Conservation (phyloP, 768 basidiomycete genomes). For the Boletus eberwhitei region DNA sequence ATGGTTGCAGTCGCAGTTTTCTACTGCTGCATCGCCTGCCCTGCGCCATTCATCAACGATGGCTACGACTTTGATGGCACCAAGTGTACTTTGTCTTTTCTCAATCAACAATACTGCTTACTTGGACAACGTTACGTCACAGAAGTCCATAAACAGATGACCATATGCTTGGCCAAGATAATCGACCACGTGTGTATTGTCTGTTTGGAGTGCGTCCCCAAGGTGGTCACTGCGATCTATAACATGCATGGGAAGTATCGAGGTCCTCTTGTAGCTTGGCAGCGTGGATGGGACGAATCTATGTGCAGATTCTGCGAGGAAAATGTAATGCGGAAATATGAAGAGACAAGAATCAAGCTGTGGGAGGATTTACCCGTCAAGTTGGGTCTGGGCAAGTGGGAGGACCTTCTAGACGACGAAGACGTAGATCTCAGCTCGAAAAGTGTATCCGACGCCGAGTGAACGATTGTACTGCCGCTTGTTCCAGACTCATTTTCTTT, state of each 20-base stretch:
- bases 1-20: not conserved
- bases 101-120: not conserved
- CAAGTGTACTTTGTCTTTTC: not conserved
- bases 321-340: not conserved
- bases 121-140: not conserved
- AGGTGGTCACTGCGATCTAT: too few species aligned
- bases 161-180: too few species aligned
- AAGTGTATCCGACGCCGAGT: too few species aligned
- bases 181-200: too few species aligned
- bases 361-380: not conserved
- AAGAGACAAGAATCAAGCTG: not conserved
- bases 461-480: too few species aligned
- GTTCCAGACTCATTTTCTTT: not conserved
- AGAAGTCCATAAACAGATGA: not conserved
- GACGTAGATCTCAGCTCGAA: too few species aligned
- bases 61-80: slow-evolving; percentile 9
- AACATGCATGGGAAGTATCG: too few species aligned
- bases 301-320: not conserved
- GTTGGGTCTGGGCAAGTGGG: too few species aligned
- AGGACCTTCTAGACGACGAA: too few species aligned
- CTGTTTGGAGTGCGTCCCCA: too few species aligned
- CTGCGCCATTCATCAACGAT: not conserved
- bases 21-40: slow-evolving; percentile 9
- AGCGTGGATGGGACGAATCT: too few species aligned
- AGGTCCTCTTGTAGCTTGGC: too few species aligned